Conservation (phyloP, 2,329 filamentous ascomycete genomes). For the Aspergillus hortae region DNA sequence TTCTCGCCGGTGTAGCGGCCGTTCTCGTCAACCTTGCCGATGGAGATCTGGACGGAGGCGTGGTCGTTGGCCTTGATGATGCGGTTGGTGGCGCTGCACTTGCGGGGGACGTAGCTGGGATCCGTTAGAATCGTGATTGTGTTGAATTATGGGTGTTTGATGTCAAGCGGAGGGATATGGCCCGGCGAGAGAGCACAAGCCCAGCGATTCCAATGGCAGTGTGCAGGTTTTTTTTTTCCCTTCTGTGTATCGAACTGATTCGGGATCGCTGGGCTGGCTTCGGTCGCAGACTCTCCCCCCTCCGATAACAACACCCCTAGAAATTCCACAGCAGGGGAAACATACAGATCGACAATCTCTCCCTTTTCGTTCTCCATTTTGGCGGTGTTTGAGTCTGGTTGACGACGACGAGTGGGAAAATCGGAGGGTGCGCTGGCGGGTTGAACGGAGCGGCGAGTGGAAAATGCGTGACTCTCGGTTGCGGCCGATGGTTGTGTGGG, state of each 20-base stretch:
- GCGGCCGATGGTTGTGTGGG: slow-evolving; percentile 35
- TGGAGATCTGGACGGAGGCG: slow-evolving; percentile 93
- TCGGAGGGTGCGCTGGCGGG: slow-evolving; percentile 26
- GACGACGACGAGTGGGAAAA: slow-evolving; percentile 29
- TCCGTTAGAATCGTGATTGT: slow-evolving; percentile 10
- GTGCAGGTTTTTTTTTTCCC: too few species aligned
- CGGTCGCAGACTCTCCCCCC: background rate
- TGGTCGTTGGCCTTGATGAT: slow-evolving; percentile 99
- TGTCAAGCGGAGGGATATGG: background rate
- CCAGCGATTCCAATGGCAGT: too few species aligned
- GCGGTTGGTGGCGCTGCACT: slow-evolving; percentile 98
- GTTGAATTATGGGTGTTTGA: slow-evolving; percentile 8
- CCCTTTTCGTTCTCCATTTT: slow-evolving; percentile 99
- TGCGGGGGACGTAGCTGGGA: slow-evolving; percentile 89
- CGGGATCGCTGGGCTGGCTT: background rate
- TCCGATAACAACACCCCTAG: background rate
- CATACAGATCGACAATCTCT: slow-evolving; percentile 98
- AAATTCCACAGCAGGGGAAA: slow-evolving; percentile 20
- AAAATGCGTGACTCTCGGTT: slow-evolving; percentile 26
- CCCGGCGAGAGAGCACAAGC: too few species aligned
- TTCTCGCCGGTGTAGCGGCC: slow-evolving; percentile 95
- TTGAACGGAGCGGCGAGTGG: slow-evolving; percentile 21
- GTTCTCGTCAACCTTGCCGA: slow-evolving; percentile 99
- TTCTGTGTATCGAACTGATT: too few species aligned
- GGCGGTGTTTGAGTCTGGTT: slow-evolving; percentile 40